A percentile compares a stretch with the other conserved stretches of the same genome.
These are phyloP conservation scores for Coniochaeta sp. DNA, from an alignment of 2,329 filamentous ascomycete genomes.

Conservation along the genomic window DNA sequence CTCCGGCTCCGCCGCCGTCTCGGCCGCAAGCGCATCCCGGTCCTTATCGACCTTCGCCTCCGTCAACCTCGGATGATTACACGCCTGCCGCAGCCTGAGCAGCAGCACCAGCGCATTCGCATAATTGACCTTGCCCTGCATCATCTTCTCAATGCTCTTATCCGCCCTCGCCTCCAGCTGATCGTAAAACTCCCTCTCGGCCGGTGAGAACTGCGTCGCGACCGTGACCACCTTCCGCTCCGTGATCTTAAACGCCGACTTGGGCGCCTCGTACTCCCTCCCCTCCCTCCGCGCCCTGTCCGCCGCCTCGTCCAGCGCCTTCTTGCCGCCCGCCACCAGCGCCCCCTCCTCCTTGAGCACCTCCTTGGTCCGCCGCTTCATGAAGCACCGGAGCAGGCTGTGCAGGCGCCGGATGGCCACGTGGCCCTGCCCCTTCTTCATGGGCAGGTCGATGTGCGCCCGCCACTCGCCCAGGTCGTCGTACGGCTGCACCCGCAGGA, in stretches of 20 bases:
- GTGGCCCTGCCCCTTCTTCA: slow-evolving; percentile 85
- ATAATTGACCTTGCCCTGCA: slow-evolving; percentile 76
- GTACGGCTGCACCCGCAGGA: slow-evolving; percentile 86
- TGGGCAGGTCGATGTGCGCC: slow-evolving; percentile 78
- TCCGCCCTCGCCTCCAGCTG: slow-evolving; percentile 78
- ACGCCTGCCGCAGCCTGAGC: slow-evolving; percentile 84
- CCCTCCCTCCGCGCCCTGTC: slow-evolving; percentile 39
- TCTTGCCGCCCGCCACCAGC: slow-evolving; percentile 67
- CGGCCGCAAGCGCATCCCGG: slow-evolving; percentile 71
- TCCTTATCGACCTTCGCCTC: slow-evolving; percentile 81
- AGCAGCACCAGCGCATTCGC: slow-evolving; percentile 89
- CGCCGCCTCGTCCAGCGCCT: slow-evolving; percentile 29
- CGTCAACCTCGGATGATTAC: slow-evolving; percentile 87
- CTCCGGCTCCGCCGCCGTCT: slow-evolving; percentile 41
- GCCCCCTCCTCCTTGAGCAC: slow-evolving; percentile 86
- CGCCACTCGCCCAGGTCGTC: slow-evolving; percentile 83
- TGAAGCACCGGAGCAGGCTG: slow-evolving; percentile 80
- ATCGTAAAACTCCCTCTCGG: slow-evolving; percentile 80
- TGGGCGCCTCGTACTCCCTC: slow-evolving; percentile 32
- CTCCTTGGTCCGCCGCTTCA: slow-evolving; percentile 98
- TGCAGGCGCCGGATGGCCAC: slow-evolving; percentile 84
- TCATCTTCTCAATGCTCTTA: slow-evolving; percentile 80
- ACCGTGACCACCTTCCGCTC: slow-evolving; percentile 82
- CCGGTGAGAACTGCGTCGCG: slow-evolving; percentile 66
- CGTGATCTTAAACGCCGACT: slow-evolving; percentile 78